Evolutionary conservation across 1,139 yeast species (phyloP).

Genomic region (Pichia cactophila): DNA sequence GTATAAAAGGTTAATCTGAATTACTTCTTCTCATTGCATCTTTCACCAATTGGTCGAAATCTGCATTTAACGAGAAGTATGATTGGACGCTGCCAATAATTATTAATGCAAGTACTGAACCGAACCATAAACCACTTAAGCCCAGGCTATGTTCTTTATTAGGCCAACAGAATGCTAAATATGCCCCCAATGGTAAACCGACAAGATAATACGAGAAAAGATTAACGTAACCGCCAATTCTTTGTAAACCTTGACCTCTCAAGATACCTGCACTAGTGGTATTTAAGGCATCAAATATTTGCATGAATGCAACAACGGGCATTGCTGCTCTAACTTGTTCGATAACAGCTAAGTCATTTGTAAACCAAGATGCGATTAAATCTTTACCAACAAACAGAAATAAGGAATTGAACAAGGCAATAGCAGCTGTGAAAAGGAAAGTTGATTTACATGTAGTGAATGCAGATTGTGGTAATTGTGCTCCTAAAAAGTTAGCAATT

Average conservation of each 20-base stretch:
- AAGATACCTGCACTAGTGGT: conserved; percentile 55
- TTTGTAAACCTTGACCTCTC: conserved; percentile 54
- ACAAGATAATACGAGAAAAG: conserved; percentile 44
- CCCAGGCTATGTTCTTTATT: conserved; percentile 20
- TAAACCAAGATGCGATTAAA: conserved; percentile 25
- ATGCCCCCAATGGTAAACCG: conserved; percentile 45
- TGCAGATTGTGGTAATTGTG: conserved; percentile 43
- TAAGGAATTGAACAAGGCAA: conserved; percentile 37
- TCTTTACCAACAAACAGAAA: conserved; percentile 35
- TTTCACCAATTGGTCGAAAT: conserved; percentile 46
- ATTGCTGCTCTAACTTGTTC: conserved; percentile 35
- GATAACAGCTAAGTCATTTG: conserved; percentile 34
- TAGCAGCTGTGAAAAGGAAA: conserved; percentile 35
- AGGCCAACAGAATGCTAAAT: conserved; percentile 41
- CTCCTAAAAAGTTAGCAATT: conserved; percentile 53
- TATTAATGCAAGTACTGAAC: conserved; percentile 43
- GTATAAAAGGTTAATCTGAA: conserved; percentile 15
- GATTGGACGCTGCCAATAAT: conserved; percentile 48
- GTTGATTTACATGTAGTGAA: conserved; percentile 40
- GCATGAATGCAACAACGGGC: conserved; percentile 50
- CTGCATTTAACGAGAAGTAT: conserved; percentile 41
- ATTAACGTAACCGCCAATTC: conserved; percentile 51
- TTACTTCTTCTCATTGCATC: conserved; percentile 38
- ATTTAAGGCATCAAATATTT: conserved; percentile 49
- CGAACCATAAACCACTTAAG: conserved; percentile 49